phyloP scores from a whole-genome alignment of 179 eudicot species.

The Pouteria campechiana region DNA sequence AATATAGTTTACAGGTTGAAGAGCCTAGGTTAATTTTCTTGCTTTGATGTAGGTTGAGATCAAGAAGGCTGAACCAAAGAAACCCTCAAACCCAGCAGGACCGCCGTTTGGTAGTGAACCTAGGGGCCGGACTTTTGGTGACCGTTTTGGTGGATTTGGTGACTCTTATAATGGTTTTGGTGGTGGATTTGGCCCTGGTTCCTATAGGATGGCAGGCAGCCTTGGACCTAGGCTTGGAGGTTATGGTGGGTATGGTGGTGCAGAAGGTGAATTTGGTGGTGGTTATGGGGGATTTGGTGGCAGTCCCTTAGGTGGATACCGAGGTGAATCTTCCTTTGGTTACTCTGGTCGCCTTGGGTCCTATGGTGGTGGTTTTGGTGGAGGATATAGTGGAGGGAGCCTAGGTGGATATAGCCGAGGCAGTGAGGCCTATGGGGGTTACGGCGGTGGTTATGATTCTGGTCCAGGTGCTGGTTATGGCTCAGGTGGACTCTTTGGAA shows the following conservation, averaged over 20 bases:
- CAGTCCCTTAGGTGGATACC: slow-evolving; percentile 44
- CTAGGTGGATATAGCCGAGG: slow-evolving; percentile 47
- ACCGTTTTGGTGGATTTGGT: slow-evolving; percentile 38
- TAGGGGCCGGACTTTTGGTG: slow-evolving; percentile 29
- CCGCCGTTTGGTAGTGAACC: slow-evolving; percentile 34
- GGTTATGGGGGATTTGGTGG: slow-evolving; percentile 55
- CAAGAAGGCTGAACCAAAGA: slow-evolving; percentile 64
- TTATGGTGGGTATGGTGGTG: slow-evolving; percentile 53
- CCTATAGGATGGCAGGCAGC: slow-evolving; percentile 63
- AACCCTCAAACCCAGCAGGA: slow-evolving; percentile 27
- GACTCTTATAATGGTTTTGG: slow-evolving; percentile 32
- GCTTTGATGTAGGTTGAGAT: slow-evolving; percentile 55
- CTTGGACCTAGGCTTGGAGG: slow-evolving; percentile 59
- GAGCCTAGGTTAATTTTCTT: slow-evolving; percentile 33
- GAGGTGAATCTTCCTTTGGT: slow-evolving; percentile 52
- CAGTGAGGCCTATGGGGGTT: slow-evolving; percentile 41
- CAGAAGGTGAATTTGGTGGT: slow-evolving; percentile 31
- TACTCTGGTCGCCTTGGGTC: slow-evolving; percentile 61
- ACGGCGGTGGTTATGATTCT: slow-evolving; percentile 40
- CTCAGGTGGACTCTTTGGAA: slow-evolving; percentile 46
- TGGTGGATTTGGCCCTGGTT: slow-evolving; percentile 59
- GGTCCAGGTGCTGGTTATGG: slow-evolving; percentile 54
- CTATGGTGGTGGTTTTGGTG: slow-evolving; percentile 48
- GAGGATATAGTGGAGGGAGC: slow-evolving; percentile 45
- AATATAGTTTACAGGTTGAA: slow-evolving; percentile 15